Base-by-base conservation (phyloP, 768 basidiomycete genomes). In the Amanita phalloides region DNA sequence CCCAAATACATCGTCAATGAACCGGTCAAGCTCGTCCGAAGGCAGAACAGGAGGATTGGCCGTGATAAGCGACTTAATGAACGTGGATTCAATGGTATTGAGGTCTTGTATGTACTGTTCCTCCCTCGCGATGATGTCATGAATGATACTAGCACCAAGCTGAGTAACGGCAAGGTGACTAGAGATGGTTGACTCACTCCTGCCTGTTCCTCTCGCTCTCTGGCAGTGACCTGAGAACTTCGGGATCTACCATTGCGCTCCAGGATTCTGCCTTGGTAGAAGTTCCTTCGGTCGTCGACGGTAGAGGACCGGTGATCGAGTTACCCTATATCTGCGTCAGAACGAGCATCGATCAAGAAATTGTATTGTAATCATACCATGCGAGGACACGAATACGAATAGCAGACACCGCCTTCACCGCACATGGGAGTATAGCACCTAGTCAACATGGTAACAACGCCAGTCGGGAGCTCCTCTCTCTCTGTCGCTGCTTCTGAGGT, bases 341-440 rank as follows among this genome's bases (percentile, higher is more conserved):
- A 51, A 48, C 41, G 3, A 5, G 21, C 38, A 45, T 30, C 14
- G 51, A 8, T 21, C 28, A n/a, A 23, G 37, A 4, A 0, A 21
- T 10, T 35, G 25, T 0, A 21, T 10, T 35, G 25, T 20, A 43
- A 32, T 53, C 61, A 25, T 48, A 84, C 86, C 67, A 74, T 80
- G 57, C 82, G 72, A 13, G 88, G 88, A 66, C 93, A 96, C 11
- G 78, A 74, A 66, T 79, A 85, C 0, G 89, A 78, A 66, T 94
- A 96, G 61, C 94, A 96, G 3, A 76, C 72, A n/a, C 67, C 66
- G 38, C 82, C 85, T 21, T 90, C 88, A 13, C 78, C 79, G 62
- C 94, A 97, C 54, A 79, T 82, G 1, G 90, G 81, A 2, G 85
- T 81, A 64, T 96, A 97, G 65, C 96, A 99, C 60, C 79, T 81